Percentiles rank a stretch among this genome's conserved stretches.
These are phyloP conservation scores for Atractiella rhizophila DNA, from an alignment of 768 basidiomycete species.

Conservation along the genomic window DNA sequence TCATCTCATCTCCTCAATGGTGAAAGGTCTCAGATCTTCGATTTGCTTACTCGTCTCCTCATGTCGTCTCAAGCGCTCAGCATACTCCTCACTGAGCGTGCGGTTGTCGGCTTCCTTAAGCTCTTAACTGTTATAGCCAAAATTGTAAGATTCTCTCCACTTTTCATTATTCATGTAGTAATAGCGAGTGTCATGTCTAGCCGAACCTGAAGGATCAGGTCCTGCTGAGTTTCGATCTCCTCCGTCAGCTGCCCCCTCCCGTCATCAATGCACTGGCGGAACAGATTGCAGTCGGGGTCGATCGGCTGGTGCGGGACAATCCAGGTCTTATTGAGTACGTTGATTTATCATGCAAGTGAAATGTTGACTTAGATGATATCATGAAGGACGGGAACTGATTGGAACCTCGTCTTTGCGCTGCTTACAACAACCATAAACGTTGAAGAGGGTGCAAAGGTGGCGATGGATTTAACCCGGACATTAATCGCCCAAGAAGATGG, in stretches of 20 bases:
- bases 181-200: constrained; percentile 23
- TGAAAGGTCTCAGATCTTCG: constrained; percentile 77
- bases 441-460: constrained; percentile 58
- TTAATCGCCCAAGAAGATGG: constrained; percentile 42
- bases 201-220: constrained; percentile 69
- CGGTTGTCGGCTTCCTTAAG: constrained; percentile 63
- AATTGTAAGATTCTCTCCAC: constrained; percentile 29
- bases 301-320: constrained; percentile 51
- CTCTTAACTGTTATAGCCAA: constrained; percentile 60
- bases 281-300: constrained; percentile 60
- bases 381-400: constrained; percentile 70
- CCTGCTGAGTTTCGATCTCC: constrained; percentile 72
- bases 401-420: constrained; percentile 74
- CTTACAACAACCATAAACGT: constrained; percentile 63
- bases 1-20: not conserved
- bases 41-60: constrained; percentile 63
- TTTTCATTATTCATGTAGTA: not conserved
- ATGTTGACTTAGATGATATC: not conserved
- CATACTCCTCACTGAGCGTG: constrained; percentile 71
- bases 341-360: not conserved
- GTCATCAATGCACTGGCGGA: constrained; percentile 71
- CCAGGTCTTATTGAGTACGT: constrained; percentile 40
- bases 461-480: constrained; percentile 48
- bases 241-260: constrained; percentile 47
- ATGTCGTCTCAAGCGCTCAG: constrained; percentile 56